Conservation (phyloP, 352 stramenopile species). For the Peronospora belbahrii region DNA sequence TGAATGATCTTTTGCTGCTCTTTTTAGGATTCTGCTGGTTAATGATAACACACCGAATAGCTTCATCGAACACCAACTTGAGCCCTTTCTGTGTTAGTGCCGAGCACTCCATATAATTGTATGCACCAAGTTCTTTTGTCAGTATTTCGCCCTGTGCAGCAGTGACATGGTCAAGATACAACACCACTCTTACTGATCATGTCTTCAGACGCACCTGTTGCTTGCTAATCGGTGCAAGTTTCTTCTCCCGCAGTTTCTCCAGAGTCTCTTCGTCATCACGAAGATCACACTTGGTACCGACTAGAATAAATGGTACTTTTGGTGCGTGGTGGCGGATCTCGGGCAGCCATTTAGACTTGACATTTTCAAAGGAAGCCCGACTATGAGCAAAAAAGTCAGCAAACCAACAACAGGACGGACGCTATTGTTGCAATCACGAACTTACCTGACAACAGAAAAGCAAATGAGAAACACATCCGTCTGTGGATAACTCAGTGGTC, state of each 20-base stretch:
- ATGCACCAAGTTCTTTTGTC: conserved; percentile 85
- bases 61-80: conserved; percentile 92
- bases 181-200: neutral
- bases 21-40: conserved; percentile 76
- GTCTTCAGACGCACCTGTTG: conserved; percentile 40
- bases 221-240: conserved; percentile 54
- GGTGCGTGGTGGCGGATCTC: conserved; percentile 86
- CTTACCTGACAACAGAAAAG: conserved; percentile 89
- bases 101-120: conserved; percentile 91
- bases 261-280: conserved; percentile 87
- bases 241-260: conserved; percentile 85
- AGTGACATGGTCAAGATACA: neutral
- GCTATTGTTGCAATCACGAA: neutral
- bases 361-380: conserved; percentile 92
- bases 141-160: conserved; percentile 66
- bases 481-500: conserved; percentile 92
- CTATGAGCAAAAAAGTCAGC: conserved; percentile 24
- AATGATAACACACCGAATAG: conserved; percentile 85
- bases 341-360: conserved; percentile 90
- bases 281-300: conserved; percentile 93
- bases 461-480: conserved; percentile 96
- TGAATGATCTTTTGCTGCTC: conserved; percentile 30
- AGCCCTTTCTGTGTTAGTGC: conserved; percentile 90
- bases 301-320: conserved; percentile 91
- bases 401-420: neutral